Conservation (phyloP, 768 basidiomycete genomes). For the Sporobolomyces phaffii region DNA sequence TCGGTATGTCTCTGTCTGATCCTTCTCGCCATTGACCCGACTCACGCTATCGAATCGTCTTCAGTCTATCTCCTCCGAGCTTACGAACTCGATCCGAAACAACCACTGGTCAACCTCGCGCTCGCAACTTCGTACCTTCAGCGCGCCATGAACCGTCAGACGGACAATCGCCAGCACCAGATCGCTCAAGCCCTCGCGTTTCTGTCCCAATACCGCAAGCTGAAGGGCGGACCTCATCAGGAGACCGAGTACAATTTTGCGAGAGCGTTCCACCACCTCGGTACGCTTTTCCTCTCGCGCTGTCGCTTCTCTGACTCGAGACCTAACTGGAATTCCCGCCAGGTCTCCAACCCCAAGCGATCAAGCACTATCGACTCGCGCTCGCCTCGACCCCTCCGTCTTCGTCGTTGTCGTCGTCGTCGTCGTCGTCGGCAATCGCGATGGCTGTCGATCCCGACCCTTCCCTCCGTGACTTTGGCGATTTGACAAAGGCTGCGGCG, state of each 20-base stretch:
- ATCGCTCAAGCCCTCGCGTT: conserved; percentile 84
- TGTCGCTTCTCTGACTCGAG: conserved; percentile 1
- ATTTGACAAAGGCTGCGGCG: conserved; percentile 19
- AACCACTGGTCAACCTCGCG: conserved; percentile 76
- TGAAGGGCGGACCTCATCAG: conserved; percentile 52
- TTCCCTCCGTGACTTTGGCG: not conserved
- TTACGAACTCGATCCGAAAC: conserved; percentile 72
- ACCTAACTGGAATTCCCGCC: not conserved
- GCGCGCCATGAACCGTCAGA: conserved; percentile 85
- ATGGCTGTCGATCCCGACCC: conserved; percentile 12
- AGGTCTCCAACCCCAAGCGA: conserved; percentile 78
- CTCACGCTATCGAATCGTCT: too few species aligned
- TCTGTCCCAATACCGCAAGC: conserved; percentile 68
- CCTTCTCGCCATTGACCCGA: not conserved
- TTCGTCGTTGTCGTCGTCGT: too few species aligned
- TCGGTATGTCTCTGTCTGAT: conserved; percentile 59
- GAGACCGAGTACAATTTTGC: conserved; percentile 95
- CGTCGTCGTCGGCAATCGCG: too few species aligned
- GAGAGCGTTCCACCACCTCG: conserved; percentile 84
- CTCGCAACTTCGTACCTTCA: conserved; percentile 80
- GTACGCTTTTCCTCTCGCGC: conserved; percentile 49
- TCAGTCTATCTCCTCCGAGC: conserved; percentile 84
- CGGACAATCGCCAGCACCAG: conserved; percentile 86
- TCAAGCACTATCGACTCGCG: conserved; percentile 65
- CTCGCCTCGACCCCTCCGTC: not conserved